Conservation (phyloP, 78 protist species). For the Protostelium mycophagum region DNA sequence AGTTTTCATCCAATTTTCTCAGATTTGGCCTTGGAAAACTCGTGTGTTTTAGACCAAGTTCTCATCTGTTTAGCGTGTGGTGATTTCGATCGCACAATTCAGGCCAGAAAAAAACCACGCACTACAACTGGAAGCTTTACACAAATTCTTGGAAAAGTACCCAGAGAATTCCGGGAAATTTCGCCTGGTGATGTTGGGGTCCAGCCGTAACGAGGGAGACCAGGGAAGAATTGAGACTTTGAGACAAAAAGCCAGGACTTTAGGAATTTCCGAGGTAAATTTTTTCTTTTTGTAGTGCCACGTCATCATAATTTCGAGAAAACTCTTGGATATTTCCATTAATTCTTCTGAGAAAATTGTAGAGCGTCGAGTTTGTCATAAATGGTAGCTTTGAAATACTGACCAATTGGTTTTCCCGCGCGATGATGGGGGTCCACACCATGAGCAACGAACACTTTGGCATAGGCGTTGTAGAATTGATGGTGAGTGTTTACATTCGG, state of each 20-base stretch:
- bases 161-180: slow-evolving; percentile 32
- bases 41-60: not conserved
- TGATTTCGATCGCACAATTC: slow-evolving; percentile 84
- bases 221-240: slow-evolving; percentile 52
- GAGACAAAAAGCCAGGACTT: not conserved
- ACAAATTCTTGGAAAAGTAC: slow-evolving; percentile 12
- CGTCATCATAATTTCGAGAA: not conserved
- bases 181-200: slow-evolving; percentile 66
- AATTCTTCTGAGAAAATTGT: no score
- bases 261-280: slow-evolving; percentile 13
- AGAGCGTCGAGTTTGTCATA: slow-evolving; percentile 11
- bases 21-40: no score
- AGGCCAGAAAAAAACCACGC: slow-evolving; percentile 88
- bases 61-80: slow-evolving; percentile 4
- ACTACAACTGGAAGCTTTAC: slow-evolving; percentile 69
- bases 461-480: slow-evolving; percentile 88
- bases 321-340: no score
- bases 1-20: no score
- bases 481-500: no score
- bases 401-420: slow-evolving; percentile 8
- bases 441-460: slow-evolving; percentile 95
- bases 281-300: no score
- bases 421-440: slow-evolving; percentile 86
- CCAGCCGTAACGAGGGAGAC: slow-evolving; percentile 75
- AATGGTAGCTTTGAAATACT: slow-evolving; percentile 14